Base-by-base conservation (phyloP, 768 basidiomycete species). In the Termitomyces sp. region DNA sequence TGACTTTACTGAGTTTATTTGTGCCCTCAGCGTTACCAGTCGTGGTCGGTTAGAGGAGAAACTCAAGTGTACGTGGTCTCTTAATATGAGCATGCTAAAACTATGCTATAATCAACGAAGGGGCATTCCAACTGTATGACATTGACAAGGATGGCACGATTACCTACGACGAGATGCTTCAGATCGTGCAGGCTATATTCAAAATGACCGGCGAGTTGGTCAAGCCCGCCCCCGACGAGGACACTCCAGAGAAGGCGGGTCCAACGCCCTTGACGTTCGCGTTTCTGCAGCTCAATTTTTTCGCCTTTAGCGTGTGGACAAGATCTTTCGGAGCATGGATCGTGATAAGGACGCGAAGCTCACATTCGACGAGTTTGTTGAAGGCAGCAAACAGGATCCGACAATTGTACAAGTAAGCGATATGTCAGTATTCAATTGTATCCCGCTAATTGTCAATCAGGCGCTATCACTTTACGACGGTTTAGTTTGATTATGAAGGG, bases 121-220 rank as follows among this genome's bases (percentile, higher is more conserved):
- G 97, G 97, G 97, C 97, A 16, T 99, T 98, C 84, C 94, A 98
- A 71, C 79, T 99, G 44, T 99, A 99, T 71, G 97, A 99, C 69
- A 98, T 99, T 66, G 93, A 99, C 76, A 93, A 93, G 65, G 97
- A 99, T 69, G 97, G 97, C 9, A 89, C 84, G 65, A 98, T 99
- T 76, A 97, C 97, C 41, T 98, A 98, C 73, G 88, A 94, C 68
- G 97, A 99, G 77, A 99, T 99, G 97, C 86, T 98, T 33, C 87
- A 92, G 77, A 99, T 99, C 70, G 97, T 99, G 9, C 85, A 89
- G 66, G 89, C 93, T 46, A 99, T 99, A 76, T 99, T 98, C 81
- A 98, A 96, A 83, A 98, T 99, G 97, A 98, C 97, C 4, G 97
- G 97, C 20, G 87, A 95, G 72, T 98, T 98, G 95, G 96, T 98